Evolutionary conservation across 164 flowering plant species (phyloP).

Genomic region (Vitis rotundifolia): DNA sequence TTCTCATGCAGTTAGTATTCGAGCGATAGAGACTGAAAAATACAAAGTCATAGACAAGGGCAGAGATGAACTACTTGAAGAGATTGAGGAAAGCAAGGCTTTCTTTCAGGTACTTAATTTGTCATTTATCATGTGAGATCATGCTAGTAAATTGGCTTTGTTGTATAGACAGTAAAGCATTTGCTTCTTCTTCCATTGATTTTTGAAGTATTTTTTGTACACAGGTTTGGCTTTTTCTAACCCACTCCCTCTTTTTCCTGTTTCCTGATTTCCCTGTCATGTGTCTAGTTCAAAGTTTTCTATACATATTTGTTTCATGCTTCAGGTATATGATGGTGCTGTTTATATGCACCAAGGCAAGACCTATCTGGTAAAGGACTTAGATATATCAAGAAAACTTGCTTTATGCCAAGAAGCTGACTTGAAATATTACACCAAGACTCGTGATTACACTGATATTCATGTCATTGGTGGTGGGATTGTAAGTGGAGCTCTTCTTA

Average conservation of each 20-base stretch:
- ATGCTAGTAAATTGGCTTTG: not conserved
- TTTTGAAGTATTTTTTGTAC: not conserved
- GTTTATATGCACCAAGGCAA: constrained; percentile 87
- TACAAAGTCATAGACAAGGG: constrained; percentile 64
- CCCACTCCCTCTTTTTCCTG: not conserved
- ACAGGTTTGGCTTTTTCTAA: not conserved
- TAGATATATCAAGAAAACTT: constrained; percentile 65
- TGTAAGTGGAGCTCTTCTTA: constrained; percentile 44
- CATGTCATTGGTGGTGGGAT: constrained; percentile 67
- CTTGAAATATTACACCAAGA: constrained; percentile 79
- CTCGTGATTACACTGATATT: constrained; percentile 90
- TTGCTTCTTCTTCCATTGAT: constrained; percentile 1
- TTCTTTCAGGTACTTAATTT: constrained; percentile 77
- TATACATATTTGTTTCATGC: not conserved
- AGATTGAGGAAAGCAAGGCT: constrained; percentile 97
- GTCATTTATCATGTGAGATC: not conserved
- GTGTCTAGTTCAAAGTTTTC: not conserved
- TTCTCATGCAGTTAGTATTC: constrained; percentile 64
- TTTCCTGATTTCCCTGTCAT: not conserved
- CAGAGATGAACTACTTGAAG: constrained; percentile 71
- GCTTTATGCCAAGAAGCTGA: constrained; percentile 78
- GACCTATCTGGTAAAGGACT: constrained; percentile 72
- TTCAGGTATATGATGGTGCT: constrained; percentile 96
- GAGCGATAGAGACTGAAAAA: constrained; percentile 77
- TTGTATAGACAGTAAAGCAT: not conserved